Conservation (phyloP, 1,139 yeast genomes). For the Suzukiozyma palmioleophila region DNA sequence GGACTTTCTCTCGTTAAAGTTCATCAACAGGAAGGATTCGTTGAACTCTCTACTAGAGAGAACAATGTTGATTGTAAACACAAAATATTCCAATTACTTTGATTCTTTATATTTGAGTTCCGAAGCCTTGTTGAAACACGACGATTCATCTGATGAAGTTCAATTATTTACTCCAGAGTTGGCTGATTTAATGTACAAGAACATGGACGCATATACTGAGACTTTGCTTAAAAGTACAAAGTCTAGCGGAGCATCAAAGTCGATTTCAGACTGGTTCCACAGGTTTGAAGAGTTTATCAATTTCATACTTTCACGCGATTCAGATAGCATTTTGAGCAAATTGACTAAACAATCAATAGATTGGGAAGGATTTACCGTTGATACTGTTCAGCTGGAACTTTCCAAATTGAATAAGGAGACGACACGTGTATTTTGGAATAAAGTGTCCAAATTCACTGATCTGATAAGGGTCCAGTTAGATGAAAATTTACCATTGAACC, state of each 20-base stretch:
- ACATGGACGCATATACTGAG: constrained; percentile 22
- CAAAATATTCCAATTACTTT: not conserved
- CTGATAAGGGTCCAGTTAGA: constrained; percentile 1
- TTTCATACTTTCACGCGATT: constrained; percentile 8
- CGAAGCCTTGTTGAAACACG: not conserved
- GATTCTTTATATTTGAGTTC: not conserved
- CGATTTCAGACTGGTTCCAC: constrained; percentile 23
- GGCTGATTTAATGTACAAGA: constrained; percentile 22
- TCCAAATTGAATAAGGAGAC: constrained; percentile 8
- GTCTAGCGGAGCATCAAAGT: constrained; percentile 10
- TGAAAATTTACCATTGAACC: constrained; percentile 4
- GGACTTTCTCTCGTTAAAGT: not conserved
- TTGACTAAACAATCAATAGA: constrained; percentile 3
- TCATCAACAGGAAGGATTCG: not conserved
- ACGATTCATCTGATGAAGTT: not conserved
- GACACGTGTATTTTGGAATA: constrained; percentile 11
- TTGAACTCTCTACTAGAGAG: constrained; percentile 4
- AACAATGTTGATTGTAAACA: constrained; percentile 5
- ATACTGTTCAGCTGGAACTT: constrained; percentile 10
- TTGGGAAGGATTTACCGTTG: constrained; percentile 14
- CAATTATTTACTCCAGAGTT: constrained; percentile 18
- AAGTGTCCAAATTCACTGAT: constrained; percentile 8
- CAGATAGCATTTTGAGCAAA: constrained; percentile 4
- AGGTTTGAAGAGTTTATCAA: constrained; percentile 11
- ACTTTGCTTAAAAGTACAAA: constrained; percentile 8